Base-by-base conservation (phyloP, 2,329 filamentous ascomycete species). In the Botrytis pseudocinerea region DNA sequence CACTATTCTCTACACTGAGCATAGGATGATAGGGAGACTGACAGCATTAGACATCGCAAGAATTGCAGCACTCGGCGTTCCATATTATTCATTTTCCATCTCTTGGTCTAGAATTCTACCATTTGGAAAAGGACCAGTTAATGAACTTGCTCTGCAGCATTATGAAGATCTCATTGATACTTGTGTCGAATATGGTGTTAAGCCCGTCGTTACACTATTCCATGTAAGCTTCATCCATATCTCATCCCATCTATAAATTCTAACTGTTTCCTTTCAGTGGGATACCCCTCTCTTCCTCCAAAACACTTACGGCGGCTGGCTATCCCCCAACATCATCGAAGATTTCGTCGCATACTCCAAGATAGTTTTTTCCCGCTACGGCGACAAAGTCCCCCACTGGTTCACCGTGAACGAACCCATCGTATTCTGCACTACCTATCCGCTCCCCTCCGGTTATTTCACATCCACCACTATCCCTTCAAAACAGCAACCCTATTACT, bases 101-200 rank as follows among this genome's bases (percentile, higher is more conserved):
- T 80, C 84, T 0, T 88, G 87, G 86, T 82, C 84, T 0, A 81
- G 86, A 22, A 85, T 88, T 48, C 75, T 88, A 12, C 87, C 86
- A 0, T 88, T 87, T 74, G 84, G 82, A 0, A 74, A 85, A 6
- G 83, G 86, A 0, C 86, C 85, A 0, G 83, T 88, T 16, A 88
- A 88, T 73, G 80, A 85, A 71, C 80, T 85, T 65, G 86, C 82
- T 2, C 81, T 88, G 28, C 82, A 85, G 16, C 86, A 88, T 76
- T 88, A 88, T 74, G 83, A 87, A 64, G 85, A 88, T 72, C 80
- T 88, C 3, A 87, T 88, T 76, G 81, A 87, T 73, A 86, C 83
- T 16, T 82, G 85, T 54, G 75, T 87, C 1, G 82, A 85, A 59
- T 85, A 87, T 71, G 85, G 85, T 5, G 84, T 88, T 82, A 79